A percentile compares a stretch with the other conserved stretches of the same genome.
Evolutionary conservation across 352 stramenopile species (phyloP).

Genomic region (Phytophthora lateralis): DNA sequence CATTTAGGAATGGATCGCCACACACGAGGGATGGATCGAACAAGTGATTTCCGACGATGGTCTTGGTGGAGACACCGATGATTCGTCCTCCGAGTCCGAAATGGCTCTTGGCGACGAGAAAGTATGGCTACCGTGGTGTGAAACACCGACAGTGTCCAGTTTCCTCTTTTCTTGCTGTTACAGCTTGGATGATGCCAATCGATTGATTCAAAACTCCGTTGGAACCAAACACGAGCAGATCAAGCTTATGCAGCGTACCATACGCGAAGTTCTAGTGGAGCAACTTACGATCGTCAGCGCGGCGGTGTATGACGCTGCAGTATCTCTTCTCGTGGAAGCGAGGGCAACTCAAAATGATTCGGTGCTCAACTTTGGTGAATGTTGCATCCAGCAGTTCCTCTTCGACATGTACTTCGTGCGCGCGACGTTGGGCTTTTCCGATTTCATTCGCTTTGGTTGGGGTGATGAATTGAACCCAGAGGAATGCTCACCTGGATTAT

Average conservation of each 20-base stretch:
- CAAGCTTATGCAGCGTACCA: conserved; percentile 62
- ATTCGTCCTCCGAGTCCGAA: conserved; percentile 49
- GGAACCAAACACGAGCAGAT: conserved; percentile 53
- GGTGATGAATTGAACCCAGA: conserved; percentile 75
- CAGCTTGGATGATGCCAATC: conserved; percentile 80
- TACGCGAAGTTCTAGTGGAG: conserved; percentile 75
- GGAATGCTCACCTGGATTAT: conserved; percentile 56
- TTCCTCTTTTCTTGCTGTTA: conserved; percentile 88
- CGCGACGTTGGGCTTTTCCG: conserved; percentile 80
- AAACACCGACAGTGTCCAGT: conserved; percentile 81
- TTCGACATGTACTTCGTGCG: conserved; percentile 92
- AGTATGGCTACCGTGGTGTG: conserved; percentile 86
- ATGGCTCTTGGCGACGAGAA: conserved; percentile 63
- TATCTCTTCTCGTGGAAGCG: conserved; percentile 61
- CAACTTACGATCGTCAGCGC: conserved; percentile 81
- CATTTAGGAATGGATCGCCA: conserved; percentile 71
- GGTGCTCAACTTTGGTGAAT: conserved; percentile 85
- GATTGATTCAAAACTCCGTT: conserved; percentile 51
- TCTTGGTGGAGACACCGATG: conserved; percentile 43
- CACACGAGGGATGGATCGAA: conserved; percentile 78
- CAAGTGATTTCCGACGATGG: conserved; percentile 64
- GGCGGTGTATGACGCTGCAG: conserved; percentile 68
- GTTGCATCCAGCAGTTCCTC: conserved; percentile 84
- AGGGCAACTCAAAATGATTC: conserved; percentile 53
- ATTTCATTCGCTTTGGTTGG: conserved; percentile 90